phyloP scores from a whole-genome alignment of 225 moss, liverwort and hornwort genomes.

The Physcomitrellopsis africana region DNA sequence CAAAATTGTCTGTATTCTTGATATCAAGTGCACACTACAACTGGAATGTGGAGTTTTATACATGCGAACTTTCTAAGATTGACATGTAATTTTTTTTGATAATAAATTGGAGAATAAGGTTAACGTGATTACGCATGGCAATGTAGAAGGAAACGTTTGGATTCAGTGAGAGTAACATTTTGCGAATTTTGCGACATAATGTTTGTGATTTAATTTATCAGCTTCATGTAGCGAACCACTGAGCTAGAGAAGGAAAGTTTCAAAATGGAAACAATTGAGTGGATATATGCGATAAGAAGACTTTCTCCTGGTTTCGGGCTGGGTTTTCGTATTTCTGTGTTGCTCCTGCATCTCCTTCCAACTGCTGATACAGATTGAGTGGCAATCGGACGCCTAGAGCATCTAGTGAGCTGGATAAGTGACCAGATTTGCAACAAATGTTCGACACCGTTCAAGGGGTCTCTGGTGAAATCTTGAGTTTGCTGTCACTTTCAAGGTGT shows the following conservation, averaged over 20 bases:
- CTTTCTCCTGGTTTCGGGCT: constrained; percentile 35
- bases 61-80: background rate
- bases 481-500: constrained; percentile 10
- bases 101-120: background rate
- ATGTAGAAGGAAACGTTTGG: background rate
- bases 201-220: background rate
- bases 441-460: background rate
- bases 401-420: constrained; percentile 90
- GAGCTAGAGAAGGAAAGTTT: background rate
- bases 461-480: constrained; percentile 6
- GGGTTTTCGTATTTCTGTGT: constrained; percentile 83
- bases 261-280: background rate
- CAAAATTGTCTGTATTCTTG: background rate
- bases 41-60: background rate
- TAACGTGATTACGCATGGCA: background rate
- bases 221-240: constrained; percentile 1
- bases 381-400: constrained; percentile 47
- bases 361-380: constrained; percentile 45
- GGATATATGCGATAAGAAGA: background rate
- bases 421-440: constrained; percentile 6
- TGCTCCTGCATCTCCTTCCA: constrained; percentile 66
- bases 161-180: background rate
- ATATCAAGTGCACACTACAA: background rate
- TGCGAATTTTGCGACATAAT: background rate
- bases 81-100: background rate